phyloP scores from a whole-genome alignment of 2,329 filamentous ascomycete genomes.

The Cercospora zeae-maydis region DNA sequence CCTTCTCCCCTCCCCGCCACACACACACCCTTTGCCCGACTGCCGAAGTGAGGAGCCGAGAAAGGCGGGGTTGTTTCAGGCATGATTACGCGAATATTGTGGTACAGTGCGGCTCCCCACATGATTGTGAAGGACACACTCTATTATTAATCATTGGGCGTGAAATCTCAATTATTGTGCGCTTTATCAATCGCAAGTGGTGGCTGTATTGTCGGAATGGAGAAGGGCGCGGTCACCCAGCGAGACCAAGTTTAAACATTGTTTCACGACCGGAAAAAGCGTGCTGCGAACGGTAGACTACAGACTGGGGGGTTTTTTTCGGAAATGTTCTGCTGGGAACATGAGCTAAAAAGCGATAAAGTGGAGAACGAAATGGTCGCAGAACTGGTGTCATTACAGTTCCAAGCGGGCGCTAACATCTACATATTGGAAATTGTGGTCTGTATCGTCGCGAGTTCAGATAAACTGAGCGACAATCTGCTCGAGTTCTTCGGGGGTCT shows the following conservation, averaged over 20 bases:
- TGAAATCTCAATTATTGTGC: no score
- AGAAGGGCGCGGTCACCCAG: no score
- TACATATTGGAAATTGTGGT: no score
- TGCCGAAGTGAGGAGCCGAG: conserved; percentile 9
- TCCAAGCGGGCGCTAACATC: neutral
- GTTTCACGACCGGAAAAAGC: no score
- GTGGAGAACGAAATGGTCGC: neutral
- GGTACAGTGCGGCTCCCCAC: no score
- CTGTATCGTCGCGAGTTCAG: neutral
- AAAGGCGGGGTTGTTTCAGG: neutral
- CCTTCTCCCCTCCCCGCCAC: conserved; percentile 1
- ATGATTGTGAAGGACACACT: no score
- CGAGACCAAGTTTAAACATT: no score
- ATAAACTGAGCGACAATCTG: conserved; percentile 27
- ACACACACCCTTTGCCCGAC: neutral
- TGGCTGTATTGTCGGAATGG: neutral
- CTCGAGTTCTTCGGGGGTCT: conserved; percentile 31
- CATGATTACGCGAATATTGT: neutral
- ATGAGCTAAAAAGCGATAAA: neutral
- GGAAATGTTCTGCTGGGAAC: neutral
- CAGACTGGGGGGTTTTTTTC: no score
- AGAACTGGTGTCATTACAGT: neutral
- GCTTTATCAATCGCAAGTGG: no score
- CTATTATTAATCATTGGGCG: no score
- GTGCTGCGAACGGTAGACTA: no score